Percentiles rank a stretch among this genome's conserved stretches.
These are phyloP conservation scores for Penicillium sp. DNA, from an alignment of 2,329 filamentous ascomycete genomes.

Conservation along the genomic window DNA sequence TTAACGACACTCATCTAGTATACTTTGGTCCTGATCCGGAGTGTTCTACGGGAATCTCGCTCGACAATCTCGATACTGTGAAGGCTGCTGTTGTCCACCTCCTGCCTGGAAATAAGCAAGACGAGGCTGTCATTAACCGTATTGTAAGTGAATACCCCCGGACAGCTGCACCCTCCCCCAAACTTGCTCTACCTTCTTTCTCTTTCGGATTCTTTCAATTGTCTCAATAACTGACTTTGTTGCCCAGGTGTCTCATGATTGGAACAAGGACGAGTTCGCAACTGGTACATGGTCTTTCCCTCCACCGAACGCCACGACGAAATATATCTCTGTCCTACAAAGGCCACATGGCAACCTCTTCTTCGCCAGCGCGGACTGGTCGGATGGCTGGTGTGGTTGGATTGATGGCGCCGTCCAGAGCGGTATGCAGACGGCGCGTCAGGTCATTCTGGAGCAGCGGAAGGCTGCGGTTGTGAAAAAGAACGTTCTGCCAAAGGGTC, in stretches of 20 bases:
- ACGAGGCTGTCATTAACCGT: not conserved
- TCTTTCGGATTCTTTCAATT: not conserved
- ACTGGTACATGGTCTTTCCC: constrained; percentile 31
- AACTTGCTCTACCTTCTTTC: not conserved
- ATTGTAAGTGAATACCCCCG: not conserved
- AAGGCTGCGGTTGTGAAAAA: not conserved
- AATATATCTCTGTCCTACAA: constrained; percentile 28
- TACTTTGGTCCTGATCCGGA: not conserved
- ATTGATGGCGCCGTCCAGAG: constrained; percentile 39
- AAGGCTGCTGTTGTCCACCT: not conserved
- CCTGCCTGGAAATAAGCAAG: not conserved
- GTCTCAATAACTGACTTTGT: not conserved
- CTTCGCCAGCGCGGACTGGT: constrained; percentile 39
- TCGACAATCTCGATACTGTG: not conserved
- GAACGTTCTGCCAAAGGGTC: not conserved
- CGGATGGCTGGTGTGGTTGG: constrained; percentile 36
- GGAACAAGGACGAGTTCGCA: constrained; percentile 32
- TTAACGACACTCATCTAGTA: not conserved
- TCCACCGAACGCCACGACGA: constrained; percentile 6
- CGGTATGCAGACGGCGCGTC: constrained; percentile 15
- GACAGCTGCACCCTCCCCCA: no score
- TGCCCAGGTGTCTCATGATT: constrained; percentile 24
- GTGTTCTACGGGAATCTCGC: not conserved
- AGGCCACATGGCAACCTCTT: constrained; percentile 28
- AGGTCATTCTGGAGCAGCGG: not conserved